Conservation (phyloP, 371 early-diverging fungal genomes). For the Circinella umbellata region DNA sequence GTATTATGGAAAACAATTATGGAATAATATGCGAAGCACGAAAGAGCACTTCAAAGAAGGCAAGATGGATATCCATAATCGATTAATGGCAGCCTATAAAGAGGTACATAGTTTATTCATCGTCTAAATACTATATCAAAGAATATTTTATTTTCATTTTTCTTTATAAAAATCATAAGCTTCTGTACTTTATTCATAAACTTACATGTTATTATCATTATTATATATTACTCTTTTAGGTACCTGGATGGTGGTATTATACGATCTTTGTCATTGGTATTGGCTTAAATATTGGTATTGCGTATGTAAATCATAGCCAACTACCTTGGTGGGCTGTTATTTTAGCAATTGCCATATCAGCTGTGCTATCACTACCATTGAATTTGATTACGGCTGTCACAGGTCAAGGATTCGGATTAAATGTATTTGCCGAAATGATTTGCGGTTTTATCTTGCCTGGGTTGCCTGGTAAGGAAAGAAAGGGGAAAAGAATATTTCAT, state of each 20-base stretch:
- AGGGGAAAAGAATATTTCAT: no score
- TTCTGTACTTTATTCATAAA: no score
- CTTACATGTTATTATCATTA: no score
- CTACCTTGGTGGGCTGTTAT: constrained; percentile 77
- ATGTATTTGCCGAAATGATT: constrained; percentile 72
- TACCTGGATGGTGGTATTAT: constrained; percentile 82
- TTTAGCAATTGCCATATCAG: constrained; percentile 64
- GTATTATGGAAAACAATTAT: constrained; percentile 51
- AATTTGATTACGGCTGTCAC: constrained; percentile 47
- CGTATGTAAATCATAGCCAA: constrained; percentile 58
- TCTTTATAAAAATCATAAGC: no score
- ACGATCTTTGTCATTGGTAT: constrained; percentile 62
- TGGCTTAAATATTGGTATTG: constrained; percentile 63
- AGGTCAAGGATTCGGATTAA: constrained; percentile 46
- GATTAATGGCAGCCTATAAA: constrained; percentile 38
- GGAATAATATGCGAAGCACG: constrained; percentile 6
- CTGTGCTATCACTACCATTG: constrained; percentile 37
- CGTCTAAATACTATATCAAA: no score
- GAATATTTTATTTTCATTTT: no score
- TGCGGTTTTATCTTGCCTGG: constrained; percentile 51
- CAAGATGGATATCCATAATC: constrained; percentile 34
- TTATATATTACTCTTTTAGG: constrained; percentile 45
- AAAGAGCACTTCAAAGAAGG: constrained; percentile 5
- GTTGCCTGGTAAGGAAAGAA: constrained; percentile 28
- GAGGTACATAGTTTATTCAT: constrained; percentile 35